These are phyloP conservation scores for Melastoma malabathricum DNA, from an alignment of 345 rosid genomes.

Conservation along the genomic window DNA sequence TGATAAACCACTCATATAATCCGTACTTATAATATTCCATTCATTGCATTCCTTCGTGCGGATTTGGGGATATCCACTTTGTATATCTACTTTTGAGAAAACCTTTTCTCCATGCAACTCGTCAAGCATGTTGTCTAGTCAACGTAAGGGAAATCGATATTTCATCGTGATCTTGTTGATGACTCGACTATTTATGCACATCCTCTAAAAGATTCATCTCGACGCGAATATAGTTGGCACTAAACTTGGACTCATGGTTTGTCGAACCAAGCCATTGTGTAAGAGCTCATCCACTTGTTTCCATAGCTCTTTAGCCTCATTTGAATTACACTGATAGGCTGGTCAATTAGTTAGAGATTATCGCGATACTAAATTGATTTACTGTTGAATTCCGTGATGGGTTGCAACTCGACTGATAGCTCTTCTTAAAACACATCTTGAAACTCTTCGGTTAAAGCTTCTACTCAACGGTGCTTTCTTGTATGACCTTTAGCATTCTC, in stretches of 20 bases:
- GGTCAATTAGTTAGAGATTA: constrained; percentile 7
- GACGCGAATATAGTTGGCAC: constrained; percentile 1
- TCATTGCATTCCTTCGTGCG: not conserved
- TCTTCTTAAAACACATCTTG: too few species aligned
- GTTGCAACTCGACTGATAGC: too few species aligned
- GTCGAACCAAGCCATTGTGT: not conserved
- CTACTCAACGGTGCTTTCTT: too few species aligned
- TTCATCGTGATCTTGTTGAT: too few species aligned
- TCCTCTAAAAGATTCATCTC: not conserved
- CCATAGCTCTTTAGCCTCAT: not conserved
- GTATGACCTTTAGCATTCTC: too few species aligned
- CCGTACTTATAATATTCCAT: not conserved
- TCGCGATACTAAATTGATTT: too few species aligned
- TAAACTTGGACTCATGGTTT: constrained; percentile 4
- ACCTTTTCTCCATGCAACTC: not conserved
- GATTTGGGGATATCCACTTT: not conserved
- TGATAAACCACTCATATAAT: not conserved
- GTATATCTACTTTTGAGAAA: not conserved
- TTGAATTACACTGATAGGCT: constrained; percentile 1
- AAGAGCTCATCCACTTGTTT: constrained; percentile 1
- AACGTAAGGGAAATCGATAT: not conserved
- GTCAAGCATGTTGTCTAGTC: not conserved
- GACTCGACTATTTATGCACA: not conserved
- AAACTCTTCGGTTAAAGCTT: too few species aligned
- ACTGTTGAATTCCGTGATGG: too few species aligned